Base-by-base conservation (phyloP, 495 filamentous ascomycete genomes). In the Penicillium malachiteum region DNA sequence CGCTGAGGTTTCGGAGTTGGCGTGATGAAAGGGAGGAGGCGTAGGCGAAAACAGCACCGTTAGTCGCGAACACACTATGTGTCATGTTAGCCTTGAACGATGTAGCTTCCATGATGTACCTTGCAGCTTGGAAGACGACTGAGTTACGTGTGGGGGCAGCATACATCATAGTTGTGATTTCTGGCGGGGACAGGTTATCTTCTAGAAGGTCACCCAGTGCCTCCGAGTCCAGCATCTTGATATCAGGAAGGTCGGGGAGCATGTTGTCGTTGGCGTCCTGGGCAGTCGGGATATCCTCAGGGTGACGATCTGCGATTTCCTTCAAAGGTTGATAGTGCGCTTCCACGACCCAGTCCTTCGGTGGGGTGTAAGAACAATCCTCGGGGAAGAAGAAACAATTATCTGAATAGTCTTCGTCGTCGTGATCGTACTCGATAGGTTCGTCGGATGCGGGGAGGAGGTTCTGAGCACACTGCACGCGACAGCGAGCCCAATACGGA, bases 321-420 rank as follows among this genome's bases (percentile, higher is more conserved):
- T 65, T 33, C 44, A 58, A 18, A 6, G 51, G 17, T 48, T 30
- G 32, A 32, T 37, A 41, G 44, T 60, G 43, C 21, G 64, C 52
- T 17, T 70, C 64, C 32, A 67, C 57, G 21, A 56, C 50, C 60
- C 59, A 71, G 49, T 64, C 63, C 46, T 68, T 69, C 1, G 71
- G 66, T 13, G 75, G 75, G 13, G 75, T 72, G 62, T 66, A 76
- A 18, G 74, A 75, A 63, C 73, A 77, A 46, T 78, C 75, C 60
- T 78, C 75, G 3, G 75, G 75, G 48, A 77, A 78, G 56, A 78
- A 77, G 55, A 77, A 78, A 48, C 68, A 74, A 53, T 76, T 78
- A 30, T 78, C 75, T 53, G 62, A 64, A 45, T 73, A 76, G 55
- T 76, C 74, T n/a, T 72, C 68, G 64, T 78, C 75, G 64, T 77